Evolutionary conservation across 768 basidiomycete species (phyloP), one percentile per base, ranked within the genome.

Genomic region (Leccinum imitatum): DNA sequence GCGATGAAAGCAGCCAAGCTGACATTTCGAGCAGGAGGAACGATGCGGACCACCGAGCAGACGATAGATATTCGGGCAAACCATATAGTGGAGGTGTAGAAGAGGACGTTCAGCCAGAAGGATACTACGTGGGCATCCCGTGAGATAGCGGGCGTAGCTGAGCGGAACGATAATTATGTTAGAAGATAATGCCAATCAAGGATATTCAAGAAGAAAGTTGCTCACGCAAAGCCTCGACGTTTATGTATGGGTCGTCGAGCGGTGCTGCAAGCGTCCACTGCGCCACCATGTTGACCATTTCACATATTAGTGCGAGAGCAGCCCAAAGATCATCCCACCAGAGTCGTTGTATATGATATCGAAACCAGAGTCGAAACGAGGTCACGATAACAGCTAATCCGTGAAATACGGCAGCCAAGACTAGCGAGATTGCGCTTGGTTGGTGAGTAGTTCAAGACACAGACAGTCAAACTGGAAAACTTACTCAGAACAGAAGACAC

Each of bases 271-370:
- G n/a, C 1, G 31, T 50, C 70, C 71, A 71, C 27, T 27, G 39
- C 3, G 11, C 7, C 41, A 63, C 60, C 56, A 65, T 35, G 47
- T 64, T 63, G 47, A 57, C 30, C 0, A 48, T 25, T 37, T 65
- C 59, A 30, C 60, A 59, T 25, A 60, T 1, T 14, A 68, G 60
- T 15, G 67, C 52, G 17, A 68, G 46, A 27, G 61, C 54, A 6
- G 69, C 73, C 62, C 62, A 71, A 15, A 72, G 54, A 44, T 73
- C 73, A 39, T 73, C 71, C 67, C 63, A 74, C 73, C 71, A 67
- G n/a, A 71, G 58, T 11, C 64, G 64, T 52, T 60, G 59, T 23
- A 65, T 62, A 25, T 60, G 46, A 50, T 65, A 56, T 50, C 69
- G 65, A 53, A 71, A 69, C 60, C 61, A 72, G 19, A 74, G 65